Percentiles rank a stretch among this genome's conserved stretches.
Conservation (phyloP, 2,329 filamentous ascomycete species). For the Microdochium bolleyi region DNA sequence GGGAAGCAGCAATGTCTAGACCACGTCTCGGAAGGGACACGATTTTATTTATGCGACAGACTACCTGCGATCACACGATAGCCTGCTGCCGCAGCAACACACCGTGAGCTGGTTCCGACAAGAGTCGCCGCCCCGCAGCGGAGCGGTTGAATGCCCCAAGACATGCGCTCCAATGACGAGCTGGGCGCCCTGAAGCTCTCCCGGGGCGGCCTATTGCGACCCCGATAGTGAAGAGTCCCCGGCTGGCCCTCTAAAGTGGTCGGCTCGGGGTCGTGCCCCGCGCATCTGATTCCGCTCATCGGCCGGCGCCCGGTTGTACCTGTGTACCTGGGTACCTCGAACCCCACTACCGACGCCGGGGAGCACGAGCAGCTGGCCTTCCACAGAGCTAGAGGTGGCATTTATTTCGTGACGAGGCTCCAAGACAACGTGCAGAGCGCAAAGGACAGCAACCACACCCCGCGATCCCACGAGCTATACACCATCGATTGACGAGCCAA, state of each 20-base stretch:
- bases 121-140: not conserved
- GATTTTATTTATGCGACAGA: not conserved
- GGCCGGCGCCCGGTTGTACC: not conserved
- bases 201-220: not conserved
- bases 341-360: not conserved
- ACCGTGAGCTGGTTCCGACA: not conserved
- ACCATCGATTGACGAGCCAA: no score
- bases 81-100: not conserved
- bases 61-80: not conserved
- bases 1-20: no score
- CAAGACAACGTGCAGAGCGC: no score
- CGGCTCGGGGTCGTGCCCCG: not conserved
- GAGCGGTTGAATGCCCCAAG: not conserved
- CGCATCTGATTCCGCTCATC: not conserved
- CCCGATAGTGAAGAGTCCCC: not conserved
- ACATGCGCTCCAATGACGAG: not conserved
- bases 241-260: not conserved
- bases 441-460: no score
- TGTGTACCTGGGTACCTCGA: not conserved
- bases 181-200: not conserved
- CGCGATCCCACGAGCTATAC: no score
- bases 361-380: no score
- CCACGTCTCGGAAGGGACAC: not conserved
- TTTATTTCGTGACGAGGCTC: no score
- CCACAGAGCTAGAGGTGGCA: no score